phyloP scores from a whole-genome alignment of 768 basidiomycete species.

The Mycena floridula region DNA sequence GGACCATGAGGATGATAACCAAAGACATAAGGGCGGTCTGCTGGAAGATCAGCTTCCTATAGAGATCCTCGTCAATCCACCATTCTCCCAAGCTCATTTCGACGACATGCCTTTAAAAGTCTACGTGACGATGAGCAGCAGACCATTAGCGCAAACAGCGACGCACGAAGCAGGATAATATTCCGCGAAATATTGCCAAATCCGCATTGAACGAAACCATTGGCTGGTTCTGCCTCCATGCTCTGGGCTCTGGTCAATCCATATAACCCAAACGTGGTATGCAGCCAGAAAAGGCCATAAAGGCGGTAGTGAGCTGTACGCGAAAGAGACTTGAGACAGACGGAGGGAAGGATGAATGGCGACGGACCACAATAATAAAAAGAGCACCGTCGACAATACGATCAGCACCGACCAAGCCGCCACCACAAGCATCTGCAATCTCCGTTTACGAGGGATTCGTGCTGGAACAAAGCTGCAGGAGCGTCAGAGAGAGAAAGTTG shows the following conservation, averaged over 20 bases:
- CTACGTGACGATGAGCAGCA: slow-evolving; percentile 18
- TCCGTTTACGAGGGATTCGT: slow-evolving; percentile 76
- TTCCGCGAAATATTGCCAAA: slow-evolving; percentile 91
- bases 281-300: slow-evolving; percentile 79
- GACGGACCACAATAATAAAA: slow-evolving; percentile 79
- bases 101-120: slow-evolving; percentile 45
- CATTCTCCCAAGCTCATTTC: too few species aligned
- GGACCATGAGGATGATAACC: slow-evolving; percentile 97
- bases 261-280: slow-evolving; percentile 76
- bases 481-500: not conserved
- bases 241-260: slow-evolving; percentile 73
- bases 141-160: slow-evolving; percentile 27
- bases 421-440: slow-evolving; percentile 86
- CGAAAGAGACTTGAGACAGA: not conserved
- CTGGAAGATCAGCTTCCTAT: slow-evolving; percentile 85
- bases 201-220: slow-evolving; percentile 63
- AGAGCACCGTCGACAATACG: slow-evolving; percentile 55
- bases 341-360: not conserved
- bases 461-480: slow-evolving; percentile 72
- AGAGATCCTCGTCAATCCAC: too few species aligned
- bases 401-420: slow-evolving; percentile 85
- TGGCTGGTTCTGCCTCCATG: slow-evolving; percentile 61
- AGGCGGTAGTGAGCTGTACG: slow-evolving; percentile 72
- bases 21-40: slow-evolving; percentile 92
- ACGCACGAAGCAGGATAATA: slow-evolving; percentile 88